Percentiles rank a stretch among this genome's conserved stretches.
These are phyloP conservation scores for Giardia muris DNA, from an alignment of 208 protist genomes.

Conservation along the genomic window DNA sequence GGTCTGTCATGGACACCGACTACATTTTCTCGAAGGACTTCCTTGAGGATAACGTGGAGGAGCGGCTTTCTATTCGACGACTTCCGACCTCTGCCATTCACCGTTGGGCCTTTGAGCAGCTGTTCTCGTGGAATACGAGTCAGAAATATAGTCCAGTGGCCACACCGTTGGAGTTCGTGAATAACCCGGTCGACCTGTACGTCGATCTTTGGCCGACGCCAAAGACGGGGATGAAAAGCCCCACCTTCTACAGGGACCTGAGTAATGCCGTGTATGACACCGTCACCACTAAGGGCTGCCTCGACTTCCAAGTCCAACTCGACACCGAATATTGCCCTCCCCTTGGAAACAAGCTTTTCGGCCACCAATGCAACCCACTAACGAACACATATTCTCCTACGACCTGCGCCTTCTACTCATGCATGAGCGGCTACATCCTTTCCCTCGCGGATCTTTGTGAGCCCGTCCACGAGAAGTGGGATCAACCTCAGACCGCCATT, in stretches of 20 bases:
- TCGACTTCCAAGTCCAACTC: not conserved
- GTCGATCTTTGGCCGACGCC: not conserved
- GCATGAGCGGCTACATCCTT: not conserved
- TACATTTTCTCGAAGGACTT: not conserved
- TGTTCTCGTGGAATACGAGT: conserved; percentile 3
- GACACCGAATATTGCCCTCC: not conserved
- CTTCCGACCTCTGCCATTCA: not conserved
- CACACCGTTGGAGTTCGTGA: not conserved
- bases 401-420: not conserved
- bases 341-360: not conserved
- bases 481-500: not conserved
- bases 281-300: not conserved
- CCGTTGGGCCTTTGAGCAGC: not conserved
- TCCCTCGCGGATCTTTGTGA: not conserved
- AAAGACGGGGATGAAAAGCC: not conserved
- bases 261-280: not conserved
- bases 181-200: not conserved
- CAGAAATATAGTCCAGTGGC: not conserved
- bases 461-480: not conserved
- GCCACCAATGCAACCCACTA: not conserved
- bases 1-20: conserved; percentile 7
- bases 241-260: not conserved
- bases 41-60: not conserved
- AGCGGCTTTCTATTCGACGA: not conserved
- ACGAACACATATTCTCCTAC: not conserved